Evolutionary conservation across 176 grass and related monocot genomes (phyloP), one percentile per base, ranked within the genome.

Genomic region (Avena sativa): DNA sequence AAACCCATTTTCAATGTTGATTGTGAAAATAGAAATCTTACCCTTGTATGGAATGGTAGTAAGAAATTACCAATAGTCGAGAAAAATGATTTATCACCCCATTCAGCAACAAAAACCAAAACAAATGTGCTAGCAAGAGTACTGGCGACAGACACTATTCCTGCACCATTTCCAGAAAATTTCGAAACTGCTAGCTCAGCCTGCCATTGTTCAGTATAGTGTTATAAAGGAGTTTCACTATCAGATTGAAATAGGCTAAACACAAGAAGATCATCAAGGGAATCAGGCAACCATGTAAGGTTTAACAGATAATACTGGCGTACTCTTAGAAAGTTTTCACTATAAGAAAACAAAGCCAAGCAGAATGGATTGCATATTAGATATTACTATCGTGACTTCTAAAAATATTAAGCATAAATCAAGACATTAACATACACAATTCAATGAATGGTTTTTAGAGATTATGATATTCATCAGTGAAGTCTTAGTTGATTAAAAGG

Each of bases 71-170:
- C 95, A 84, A 98, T 90, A 52, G 97, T 98, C 58, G 97, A 98
- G 80, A 98, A 98, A 90, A 98, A 98, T 17, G 97, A 98, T 86
- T 96, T 98, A 81, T 98, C 97, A 73, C 97, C 97, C 97, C 97
- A 98, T 92, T 98, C 96, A 15, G 97, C 94, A 9, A 96, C 87
- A 91, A 98, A 98, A 93, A 98, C 94, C 89, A 98, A 90, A 51
- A 98, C 80, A 69, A 98, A 98, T 79, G 97, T 98, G 89, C 94
- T 98, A 63, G 95, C 60, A 62, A 91, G 81, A 65, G 94, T 98
- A 78, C 88, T 94, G 51, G 92, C 97, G 12, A 89, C 87, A 90
- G 94, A 92, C 85, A 93, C 91, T 49, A 96, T 92, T 80, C 97
- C 94, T 1, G 92, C 92, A 44, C 97, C 97, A 88, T 98, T 92